phyloP scores from a whole-genome alignment of 176 grass and related monocot genomes.

The Tillandsia fasciculata region DNA sequence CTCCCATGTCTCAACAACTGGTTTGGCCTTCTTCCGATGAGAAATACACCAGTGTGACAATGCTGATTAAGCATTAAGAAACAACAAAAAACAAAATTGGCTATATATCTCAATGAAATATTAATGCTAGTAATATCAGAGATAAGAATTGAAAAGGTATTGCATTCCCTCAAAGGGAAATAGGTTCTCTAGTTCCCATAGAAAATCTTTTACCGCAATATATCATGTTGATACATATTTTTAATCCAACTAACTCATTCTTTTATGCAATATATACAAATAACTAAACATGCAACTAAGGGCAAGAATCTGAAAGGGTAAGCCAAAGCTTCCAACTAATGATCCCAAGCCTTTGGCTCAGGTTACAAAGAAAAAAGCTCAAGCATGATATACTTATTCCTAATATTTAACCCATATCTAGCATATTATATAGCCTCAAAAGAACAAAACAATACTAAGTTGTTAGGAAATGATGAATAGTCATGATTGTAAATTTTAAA shows the following conservation, averaged over 20 bases:
- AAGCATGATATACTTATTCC: too few species aligned
- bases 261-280: too few species aligned
- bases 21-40: slow-evolving; percentile 87
- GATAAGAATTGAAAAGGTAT: neutral
- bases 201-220: neutral
- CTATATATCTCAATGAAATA: neutral
- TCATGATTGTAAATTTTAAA: too few species aligned
- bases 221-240: neutral
- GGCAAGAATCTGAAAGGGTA: too few species aligned
- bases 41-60: slow-evolving; percentile 93
- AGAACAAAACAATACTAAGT: too few species aligned
- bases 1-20: slow-evolving; percentile 88
- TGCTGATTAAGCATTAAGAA: slow-evolving; percentile 69
- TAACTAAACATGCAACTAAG: too few species aligned
- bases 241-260: neutral
- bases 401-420: too few species aligned
- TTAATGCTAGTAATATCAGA: neutral
- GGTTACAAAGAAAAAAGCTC: too few species aligned
- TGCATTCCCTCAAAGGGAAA: neutral
- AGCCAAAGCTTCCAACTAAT: too few species aligned
- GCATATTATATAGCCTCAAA: too few species aligned
- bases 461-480: too few species aligned
- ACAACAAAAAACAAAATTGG: slow-evolving; percentile 15
- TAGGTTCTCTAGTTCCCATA: neutral
- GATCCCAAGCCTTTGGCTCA: too few species aligned